Evolutionary conservation across 106 monocot species (phyloP).

Genomic region (Alisma plantagoaquatica): DNA sequence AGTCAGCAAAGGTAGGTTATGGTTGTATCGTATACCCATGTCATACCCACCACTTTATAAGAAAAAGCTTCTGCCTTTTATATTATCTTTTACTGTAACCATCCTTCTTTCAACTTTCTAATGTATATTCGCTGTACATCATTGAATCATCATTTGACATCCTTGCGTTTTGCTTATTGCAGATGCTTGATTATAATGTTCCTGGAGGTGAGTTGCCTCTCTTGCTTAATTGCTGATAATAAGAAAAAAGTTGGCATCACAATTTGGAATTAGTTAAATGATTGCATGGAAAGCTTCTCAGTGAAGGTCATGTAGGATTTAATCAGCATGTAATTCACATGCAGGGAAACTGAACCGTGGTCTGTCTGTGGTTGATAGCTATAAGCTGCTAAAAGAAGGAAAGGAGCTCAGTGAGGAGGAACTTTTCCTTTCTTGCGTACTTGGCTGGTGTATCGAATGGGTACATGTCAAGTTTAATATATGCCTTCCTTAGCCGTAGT

Average conservation of each 20-base stretch:
- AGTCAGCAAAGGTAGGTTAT: no score
- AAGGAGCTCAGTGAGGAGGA: conserved; percentile 61
- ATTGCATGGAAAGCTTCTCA: no score
- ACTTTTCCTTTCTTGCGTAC: conserved; percentile 47
- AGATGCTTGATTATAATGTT: conserved; percentile 99
- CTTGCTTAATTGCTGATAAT: no score
- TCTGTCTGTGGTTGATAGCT: conserved; percentile 91
- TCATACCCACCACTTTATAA: no score
- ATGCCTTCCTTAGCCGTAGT: no score
- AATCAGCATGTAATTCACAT: conserved; percentile 1
- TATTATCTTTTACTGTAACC: not conserved
- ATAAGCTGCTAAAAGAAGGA: conserved; percentile 68
- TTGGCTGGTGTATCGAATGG: conserved; percentile 99
- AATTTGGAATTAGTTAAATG: no score
- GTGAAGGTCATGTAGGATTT: not conserved
- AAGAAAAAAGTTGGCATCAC: no score
- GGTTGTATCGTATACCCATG: no score
- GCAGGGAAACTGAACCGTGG: conserved; percentile 94
- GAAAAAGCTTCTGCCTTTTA: no score
- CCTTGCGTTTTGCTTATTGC: no score
- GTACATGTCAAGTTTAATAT: conserved; percentile 38
- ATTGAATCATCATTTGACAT: no score
- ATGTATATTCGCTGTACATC: no score
- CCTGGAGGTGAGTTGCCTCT: conserved; percentile 65
- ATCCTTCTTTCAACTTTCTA: conserved; percentile 7